Percentiles rank a stretch among this genome's conserved stretches.
Evolutionary conservation across 164 flowering plant species (phyloP).

Genomic region (Vitis rotundifolia): DNA sequence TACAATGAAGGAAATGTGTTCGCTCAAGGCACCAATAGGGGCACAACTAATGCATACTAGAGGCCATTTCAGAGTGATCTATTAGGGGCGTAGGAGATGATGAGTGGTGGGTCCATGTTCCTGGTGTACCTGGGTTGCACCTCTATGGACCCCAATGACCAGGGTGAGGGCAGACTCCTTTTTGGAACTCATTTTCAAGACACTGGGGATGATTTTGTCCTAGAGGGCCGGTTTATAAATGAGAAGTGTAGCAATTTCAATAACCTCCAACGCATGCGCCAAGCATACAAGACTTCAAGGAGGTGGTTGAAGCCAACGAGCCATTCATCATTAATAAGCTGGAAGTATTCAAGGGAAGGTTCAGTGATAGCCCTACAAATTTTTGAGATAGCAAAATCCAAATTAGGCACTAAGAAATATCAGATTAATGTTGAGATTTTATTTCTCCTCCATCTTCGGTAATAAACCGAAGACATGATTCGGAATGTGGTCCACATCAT

Average conservation of each 20-base stretch:
- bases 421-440: too few relatives aligned
- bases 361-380: too few relatives aligned
- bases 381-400: too few relatives aligned
- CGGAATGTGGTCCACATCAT: too few relatives aligned
- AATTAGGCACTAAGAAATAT: too few relatives aligned
- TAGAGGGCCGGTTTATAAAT: constrained; percentile 57
- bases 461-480: too few relatives aligned
- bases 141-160: constrained; percentile 75
- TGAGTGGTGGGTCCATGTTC: constrained; percentile 81
- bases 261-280: constrained; percentile 85
- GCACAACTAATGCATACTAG: constrained; percentile 64
- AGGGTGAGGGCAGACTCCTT: constrained; percentile 84
- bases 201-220: too few relatives aligned
- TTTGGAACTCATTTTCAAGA: constrained; percentile 92
- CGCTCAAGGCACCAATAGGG: constrained; percentile 68
- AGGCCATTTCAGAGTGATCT: constrained; percentile 70
- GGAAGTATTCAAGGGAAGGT: constrained; percentile 72
- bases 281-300: constrained; percentile 80
- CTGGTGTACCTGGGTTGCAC: constrained; percentile 80
- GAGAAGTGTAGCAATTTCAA: constrained; percentile 77
- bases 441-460: too few relatives aligned
- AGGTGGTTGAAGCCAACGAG: constrained; percentile 75
- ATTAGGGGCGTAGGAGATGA: constrained; percentile 63
- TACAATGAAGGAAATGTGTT: constrained; percentile 77
- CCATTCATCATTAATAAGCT: constrained; percentile 66